Evolutionary conservation across 306 rosid genomes (phyloP).

Genomic region (Ormosia semicastrata): DNA sequence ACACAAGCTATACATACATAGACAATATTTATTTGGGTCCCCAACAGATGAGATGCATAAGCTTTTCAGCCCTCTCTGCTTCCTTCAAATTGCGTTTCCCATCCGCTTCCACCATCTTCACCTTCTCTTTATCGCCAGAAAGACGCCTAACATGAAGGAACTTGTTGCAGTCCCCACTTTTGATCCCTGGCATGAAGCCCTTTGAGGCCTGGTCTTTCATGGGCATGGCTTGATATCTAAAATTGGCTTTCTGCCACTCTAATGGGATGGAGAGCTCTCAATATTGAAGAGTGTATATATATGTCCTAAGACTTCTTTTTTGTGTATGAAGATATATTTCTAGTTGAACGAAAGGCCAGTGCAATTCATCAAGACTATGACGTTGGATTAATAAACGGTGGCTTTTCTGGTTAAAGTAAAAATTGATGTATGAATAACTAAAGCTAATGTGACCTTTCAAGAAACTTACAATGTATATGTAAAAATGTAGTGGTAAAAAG

Average conservation of each 20-base stretch:
- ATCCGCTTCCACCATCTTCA: neutral
- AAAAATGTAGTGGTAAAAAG: neutral
- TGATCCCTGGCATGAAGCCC: neutral
- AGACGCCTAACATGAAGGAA: neutral
- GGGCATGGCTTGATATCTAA: neutral
- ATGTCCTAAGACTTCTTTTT: neutral
- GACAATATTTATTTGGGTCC: constrained; percentile 4
- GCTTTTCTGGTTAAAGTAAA: neutral
- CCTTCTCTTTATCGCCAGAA: neutral
- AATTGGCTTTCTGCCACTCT: neutral
- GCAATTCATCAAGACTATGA: neutral
- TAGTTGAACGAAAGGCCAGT: neutral
- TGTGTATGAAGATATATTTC: neutral
- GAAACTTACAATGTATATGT: neutral
- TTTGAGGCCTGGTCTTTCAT: constrained; percentile 22
- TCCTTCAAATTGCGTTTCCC: constrained; percentile 6
- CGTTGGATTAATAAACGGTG: neutral
- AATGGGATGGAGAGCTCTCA: neutral
- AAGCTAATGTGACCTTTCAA: neutral
- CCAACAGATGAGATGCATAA: constrained; percentile 29
- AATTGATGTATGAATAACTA: neutral
- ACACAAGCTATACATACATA: neutral
- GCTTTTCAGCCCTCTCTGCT: constrained; percentile 28
- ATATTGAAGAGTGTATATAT: neutral
- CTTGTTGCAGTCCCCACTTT: neutral